Evolutionary conservation across 176 grass and related monocot genomes (phyloP).

Genomic region (Paspalum notatum): DNA sequence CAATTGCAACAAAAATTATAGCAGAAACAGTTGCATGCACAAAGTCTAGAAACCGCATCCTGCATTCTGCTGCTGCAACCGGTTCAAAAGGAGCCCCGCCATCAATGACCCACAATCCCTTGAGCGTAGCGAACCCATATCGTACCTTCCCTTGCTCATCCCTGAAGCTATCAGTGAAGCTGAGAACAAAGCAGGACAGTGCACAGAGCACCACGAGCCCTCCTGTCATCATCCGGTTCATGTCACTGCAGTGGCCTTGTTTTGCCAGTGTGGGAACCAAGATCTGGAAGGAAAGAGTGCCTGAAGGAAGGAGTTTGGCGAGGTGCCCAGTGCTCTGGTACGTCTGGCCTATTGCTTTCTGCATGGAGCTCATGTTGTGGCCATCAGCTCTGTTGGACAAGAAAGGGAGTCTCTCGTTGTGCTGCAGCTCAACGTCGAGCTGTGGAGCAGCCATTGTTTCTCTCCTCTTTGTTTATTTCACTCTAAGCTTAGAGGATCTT

Average conservation of each 20-base stretch:
- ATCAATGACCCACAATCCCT: constrained; percentile 68
- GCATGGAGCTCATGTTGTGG: constrained; percentile 38
- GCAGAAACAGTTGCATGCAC: constrained; percentile 62
- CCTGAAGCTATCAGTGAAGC: constrained; percentile 75
- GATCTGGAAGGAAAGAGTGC: constrained; percentile 69
- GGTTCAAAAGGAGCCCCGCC: constrained; percentile 55
- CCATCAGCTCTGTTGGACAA: constrained; percentile 42
- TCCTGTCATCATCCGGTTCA: constrained; percentile 51
- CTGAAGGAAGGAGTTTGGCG: constrained; percentile 82
- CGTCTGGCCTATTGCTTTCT: constrained; percentile 57
- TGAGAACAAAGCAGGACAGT: constrained; percentile 67
- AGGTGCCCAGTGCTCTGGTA: constrained; percentile 71
- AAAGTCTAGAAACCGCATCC: constrained; percentile 67
- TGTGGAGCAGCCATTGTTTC: constrained; percentile 34
- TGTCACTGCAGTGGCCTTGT: constrained; percentile 44
- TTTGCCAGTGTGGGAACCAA: constrained; percentile 60
- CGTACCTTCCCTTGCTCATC: constrained; percentile 59
- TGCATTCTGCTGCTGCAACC: constrained; percentile 46
- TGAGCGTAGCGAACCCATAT: constrained; percentile 65
- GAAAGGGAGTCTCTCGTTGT: constrained; percentile 53
- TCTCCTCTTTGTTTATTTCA: constrained; percentile 8
- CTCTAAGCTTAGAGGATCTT: neutral
- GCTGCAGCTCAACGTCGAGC: constrained; percentile 29
- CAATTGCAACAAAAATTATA: constrained; percentile 54
- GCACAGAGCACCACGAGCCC: constrained; percentile 59